These are phyloP conservation scores for Penicillium digitatum DNA, from an alignment of 2,329 filamentous ascomycete genomes.

Conservation along the genomic window DNA sequence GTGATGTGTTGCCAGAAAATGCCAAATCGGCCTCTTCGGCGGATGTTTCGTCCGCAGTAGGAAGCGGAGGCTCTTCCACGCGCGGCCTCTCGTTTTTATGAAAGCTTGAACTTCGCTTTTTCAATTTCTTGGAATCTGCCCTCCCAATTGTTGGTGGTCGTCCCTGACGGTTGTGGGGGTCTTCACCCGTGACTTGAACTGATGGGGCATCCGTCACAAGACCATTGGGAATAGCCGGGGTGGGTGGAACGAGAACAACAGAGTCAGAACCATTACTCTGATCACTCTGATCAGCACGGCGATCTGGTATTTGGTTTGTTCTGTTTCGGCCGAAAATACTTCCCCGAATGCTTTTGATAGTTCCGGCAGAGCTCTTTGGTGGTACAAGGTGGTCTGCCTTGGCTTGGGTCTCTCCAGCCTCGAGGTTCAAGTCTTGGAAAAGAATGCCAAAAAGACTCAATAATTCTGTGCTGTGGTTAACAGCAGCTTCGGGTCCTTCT, in stretches of 20 bases:
- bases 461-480: constrained; percentile 83
- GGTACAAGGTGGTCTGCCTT: constrained; percentile 48
- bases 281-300: constrained; percentile 43
- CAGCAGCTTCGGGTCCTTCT: constrained; percentile 77
- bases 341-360: constrained; percentile 64
- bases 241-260: constrained; percentile 18
- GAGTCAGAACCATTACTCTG: too few species aligned
- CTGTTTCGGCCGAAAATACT: constrained; percentile 71
- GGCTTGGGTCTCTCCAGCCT: constrained; percentile 24
- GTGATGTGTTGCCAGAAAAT: constrained; percentile 24
- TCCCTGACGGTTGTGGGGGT: constrained; percentile 31
- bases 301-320: constrained; percentile 44
- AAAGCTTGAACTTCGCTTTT: constrained; percentile 33
- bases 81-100: constrained; percentile 24
- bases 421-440: constrained; percentile 61
- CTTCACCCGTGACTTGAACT: constrained; percentile 72
- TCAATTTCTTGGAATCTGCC: constrained; percentile 34
- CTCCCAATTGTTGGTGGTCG: constrained; percentile 26
- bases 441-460: constrained; percentile 75
- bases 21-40: constrained; percentile 30
- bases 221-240: constrained; percentile 24
- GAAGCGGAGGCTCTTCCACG: constrained; percentile 21
- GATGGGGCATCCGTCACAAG: constrained; percentile 53
- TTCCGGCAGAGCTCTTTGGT: constrained; percentile 68
- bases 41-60: constrained; percentile 22